phyloP scores from a whole-genome alignment of 164 flowering plant genomes.

The Piper betle region DNA sequence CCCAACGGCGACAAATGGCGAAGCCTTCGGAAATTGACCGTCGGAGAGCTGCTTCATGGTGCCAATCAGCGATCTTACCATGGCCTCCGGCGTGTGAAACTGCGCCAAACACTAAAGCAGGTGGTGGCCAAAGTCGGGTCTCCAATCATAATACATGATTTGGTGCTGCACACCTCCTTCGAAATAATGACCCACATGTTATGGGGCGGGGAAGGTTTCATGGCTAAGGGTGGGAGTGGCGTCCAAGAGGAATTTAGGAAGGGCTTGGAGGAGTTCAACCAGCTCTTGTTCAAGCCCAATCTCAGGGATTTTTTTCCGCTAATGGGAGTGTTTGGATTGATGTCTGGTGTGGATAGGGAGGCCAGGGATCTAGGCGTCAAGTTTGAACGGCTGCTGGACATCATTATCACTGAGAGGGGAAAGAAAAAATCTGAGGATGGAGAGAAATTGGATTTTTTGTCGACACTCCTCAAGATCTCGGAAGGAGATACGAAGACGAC shows the following conservation, averaged over 20 bases:
- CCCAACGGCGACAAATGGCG: constrained; percentile 20
- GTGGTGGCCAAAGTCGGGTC: constrained; percentile 5
- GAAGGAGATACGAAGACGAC: not conserved
- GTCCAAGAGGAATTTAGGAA: constrained; percentile 25
- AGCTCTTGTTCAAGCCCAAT: constrained; percentile 26
- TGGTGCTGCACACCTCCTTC: constrained; percentile 8
- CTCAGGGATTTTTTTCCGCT: constrained; percentile 36
- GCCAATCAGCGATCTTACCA: not conserved
- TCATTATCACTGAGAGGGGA: constrained; percentile 13
- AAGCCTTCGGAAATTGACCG: constrained; percentile 14
- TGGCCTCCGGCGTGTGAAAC: constrained; percentile 11
- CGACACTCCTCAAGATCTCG: constrained; percentile 25
- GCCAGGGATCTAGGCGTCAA: constrained; percentile 7
- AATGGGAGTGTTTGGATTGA: constrained; percentile 29
- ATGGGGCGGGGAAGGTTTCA: constrained; percentile 20
- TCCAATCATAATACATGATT: constrained; percentile 10
- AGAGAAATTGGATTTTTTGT: constrained; percentile 17
- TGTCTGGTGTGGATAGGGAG: constrained; percentile 29
- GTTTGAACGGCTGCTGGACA: constrained; percentile 21
- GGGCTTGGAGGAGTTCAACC: constrained; percentile 16
- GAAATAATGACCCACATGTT: constrained; percentile 20
- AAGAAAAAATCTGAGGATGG: constrained; percentile 17
- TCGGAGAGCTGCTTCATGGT: constrained; percentile 2
- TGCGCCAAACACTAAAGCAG: constrained; percentile 9
- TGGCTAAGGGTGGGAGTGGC: constrained; percentile 15